Evolutionary conservation across 2,329 filamentous ascomycete genomes (phyloP), one percentile per base, ranked within the genome.

Genomic region (Nothopassalora personata): DNA sequence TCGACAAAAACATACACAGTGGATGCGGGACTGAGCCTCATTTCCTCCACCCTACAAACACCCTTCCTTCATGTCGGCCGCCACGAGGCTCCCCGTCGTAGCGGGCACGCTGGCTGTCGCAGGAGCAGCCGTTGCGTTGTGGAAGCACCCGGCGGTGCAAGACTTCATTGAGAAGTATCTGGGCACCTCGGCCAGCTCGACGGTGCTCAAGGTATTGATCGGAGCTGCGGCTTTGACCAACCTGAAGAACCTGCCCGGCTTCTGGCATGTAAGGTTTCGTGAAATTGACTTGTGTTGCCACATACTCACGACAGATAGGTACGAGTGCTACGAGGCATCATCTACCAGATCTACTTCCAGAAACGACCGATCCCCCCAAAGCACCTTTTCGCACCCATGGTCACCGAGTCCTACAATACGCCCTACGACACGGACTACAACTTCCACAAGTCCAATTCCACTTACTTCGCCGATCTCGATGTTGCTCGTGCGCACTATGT

Each of bases 381-480:
- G 61, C 83, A 87, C 45, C 83, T 94, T 64, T 94, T 93, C 77
- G 83, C 85, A 52, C 86, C 89, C 51, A 76, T 88, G 45, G 85
- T 89, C 59, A 85, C 86, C 15, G 78, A 80, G 43, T 84, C 87
- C 6, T 84, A 86, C 69, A 83, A 87, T 13, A 83, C 89, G 0
- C 76, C 89, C 56, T 81, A 89, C 66, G 91, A 96, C 75, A 90
- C 87, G 68, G 92, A 96, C 76, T 91, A 91, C 78, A 93, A 94
- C 76, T 71, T 91, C 47, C 89, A 93, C 80, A 91, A 92, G 73
- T 86, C 86, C 62, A 90, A 91, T 77, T 85, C 83, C 67, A 96
- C 91, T 31, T 96, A 95, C 78, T 96, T 96, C 72, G 80, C 86
- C 65, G 91, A 96, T 74, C 85, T 95, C 65, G 91, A 96, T 74